phyloP scores from a whole-genome alignment of 208 protist genomes.

The Leishmania mexicana region DNA sequence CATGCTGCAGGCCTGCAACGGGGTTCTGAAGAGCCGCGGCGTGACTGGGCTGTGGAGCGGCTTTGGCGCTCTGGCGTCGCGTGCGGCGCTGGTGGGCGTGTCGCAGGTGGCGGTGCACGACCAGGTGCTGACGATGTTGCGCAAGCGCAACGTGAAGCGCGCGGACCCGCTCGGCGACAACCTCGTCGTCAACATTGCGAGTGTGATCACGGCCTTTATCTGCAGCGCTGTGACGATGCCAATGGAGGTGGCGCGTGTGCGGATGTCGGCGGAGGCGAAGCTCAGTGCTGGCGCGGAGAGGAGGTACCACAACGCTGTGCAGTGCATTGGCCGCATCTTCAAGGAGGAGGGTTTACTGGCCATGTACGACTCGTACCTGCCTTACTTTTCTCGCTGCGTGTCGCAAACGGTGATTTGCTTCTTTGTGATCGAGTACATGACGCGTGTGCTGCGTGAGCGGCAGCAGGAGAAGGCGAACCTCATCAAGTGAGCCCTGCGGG shows the following conservation, averaged over 20 bases:
- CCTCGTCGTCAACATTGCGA: conserved; percentile 80
- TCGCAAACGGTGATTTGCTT: conserved; percentile 92
- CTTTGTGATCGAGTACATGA: conserved; percentile 89
- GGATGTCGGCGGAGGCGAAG: conserved; percentile 89
- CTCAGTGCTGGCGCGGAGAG: conserved; percentile 40
- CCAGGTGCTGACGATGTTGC: conserved; percentile 83
- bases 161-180: conserved; percentile 53
- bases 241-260: conserved; percentile 87
- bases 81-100: conserved; percentile 86
- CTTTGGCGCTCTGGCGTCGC: conserved; percentile 71
- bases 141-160: conserved; percentile 44
- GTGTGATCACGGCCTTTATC: conserved; percentile 82
- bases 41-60: conserved; percentile 86
- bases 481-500: not conserved
- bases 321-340: conserved; percentile 77
- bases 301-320: conserved; percentile 77
- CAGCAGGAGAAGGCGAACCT: not conserved
- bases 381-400: conserved; percentile 90
- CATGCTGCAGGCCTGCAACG: conserved; percentile 37
- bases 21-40: conserved; percentile 59
- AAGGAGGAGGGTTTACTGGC: conserved; percentile 78
- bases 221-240: conserved; percentile 92
- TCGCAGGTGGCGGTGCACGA: conserved; percentile 94
- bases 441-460: conserved; percentile 33
- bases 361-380: conserved; percentile 88